These are phyloP conservation scores for Talaromyces trachyspermus DNA, from an alignment of 495 filamentous ascomycete genomes.

Conservation along the genomic window DNA sequence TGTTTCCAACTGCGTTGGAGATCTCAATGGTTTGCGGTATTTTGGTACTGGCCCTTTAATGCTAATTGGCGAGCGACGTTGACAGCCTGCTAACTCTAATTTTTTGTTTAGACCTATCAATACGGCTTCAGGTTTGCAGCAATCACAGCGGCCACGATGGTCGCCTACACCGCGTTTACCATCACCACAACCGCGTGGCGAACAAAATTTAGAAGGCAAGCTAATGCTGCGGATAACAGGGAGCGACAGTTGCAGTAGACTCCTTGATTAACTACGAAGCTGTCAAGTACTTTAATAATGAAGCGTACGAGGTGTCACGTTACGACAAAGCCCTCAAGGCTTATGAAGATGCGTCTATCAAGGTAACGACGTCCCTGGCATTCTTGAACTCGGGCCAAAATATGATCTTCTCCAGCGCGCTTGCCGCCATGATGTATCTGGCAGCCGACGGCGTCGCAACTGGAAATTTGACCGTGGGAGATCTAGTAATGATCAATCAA, in stretches of 20 bases:
- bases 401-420: conserved; percentile 89
- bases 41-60: conserved; percentile 35
- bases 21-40: conserved; percentile 94
- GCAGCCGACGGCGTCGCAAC: conserved; percentile 80
- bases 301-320: conserved; percentile 82
- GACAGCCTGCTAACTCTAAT: conserved; percentile 9
- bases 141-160: conserved; percentile 86
- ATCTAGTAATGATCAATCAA: conserved; percentile 97
- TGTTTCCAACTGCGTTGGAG: conserved; percentile 87
- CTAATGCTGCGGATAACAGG: conserved; percentile 96
- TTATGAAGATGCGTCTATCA: conserved; percentile 93
- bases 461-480: conserved; percentile 82
- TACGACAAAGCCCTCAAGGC: conserved; percentile 81
- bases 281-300: conserved; percentile 99
- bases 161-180: conserved; percentile 88
- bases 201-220: conserved; percentile 89
- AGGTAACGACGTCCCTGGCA: conserved; percentile 86
- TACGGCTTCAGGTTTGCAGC: conserved; percentile 87
- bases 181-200: conserved; percentile 94
- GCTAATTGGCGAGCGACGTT: neutral
- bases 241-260: conserved; percentile 91
- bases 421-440: conserved; percentile 98
- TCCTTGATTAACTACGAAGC: conserved; percentile 97
- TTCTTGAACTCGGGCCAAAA: conserved; percentile 97
- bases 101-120: conserved; percentile 65